A percentile compares a stretch with the other conserved stretches of the same genome.
Conservation (phyloP, 2,329 filamentous ascomycete genomes). For the Fusarium devonianum region DNA sequence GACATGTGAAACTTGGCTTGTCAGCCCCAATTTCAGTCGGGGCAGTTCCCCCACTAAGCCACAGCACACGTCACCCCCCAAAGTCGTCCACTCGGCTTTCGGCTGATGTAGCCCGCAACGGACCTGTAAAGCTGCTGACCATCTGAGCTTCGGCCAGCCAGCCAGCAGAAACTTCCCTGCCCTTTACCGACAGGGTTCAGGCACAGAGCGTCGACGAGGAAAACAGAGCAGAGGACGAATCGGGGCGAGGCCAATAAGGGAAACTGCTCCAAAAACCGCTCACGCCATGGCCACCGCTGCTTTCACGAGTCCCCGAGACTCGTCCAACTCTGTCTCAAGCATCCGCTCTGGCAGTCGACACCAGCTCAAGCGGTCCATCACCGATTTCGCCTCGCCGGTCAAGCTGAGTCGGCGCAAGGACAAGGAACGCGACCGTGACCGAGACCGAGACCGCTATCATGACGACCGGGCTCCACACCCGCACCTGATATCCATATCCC, state of each 20-base stretch:
- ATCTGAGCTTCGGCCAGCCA: constrained; percentile 12
- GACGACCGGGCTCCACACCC: constrained; percentile 41
- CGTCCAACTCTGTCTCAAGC: constrained; percentile 35
- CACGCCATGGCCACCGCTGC: constrained; percentile 36
- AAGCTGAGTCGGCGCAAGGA: constrained; percentile 49
- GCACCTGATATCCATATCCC: constrained; percentile 28
- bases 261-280: constrained; percentile 18
- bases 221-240: constrained; percentile 21
- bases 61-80: constrained; percentile 11
- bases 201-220: constrained; percentile 6
- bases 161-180: constrained; percentile 9
- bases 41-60: constrained; percentile 23
- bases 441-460: constrained; percentile 37
- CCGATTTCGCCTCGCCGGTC: constrained; percentile 59
- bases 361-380: constrained; percentile 63
- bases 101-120: constrained; percentile 32
- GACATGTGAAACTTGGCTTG: constrained; percentile 33
- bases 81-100: constrained; percentile 24
- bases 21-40: neutral
- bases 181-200: constrained; percentile 30
- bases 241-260: constrained; percentile 13
- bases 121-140: constrained; percentile 21
- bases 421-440: constrained; percentile 36
- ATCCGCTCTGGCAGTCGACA: constrained; percentile 51
- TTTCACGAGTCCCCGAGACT: constrained; percentile 38